Evolutionary conservation across 1,284 basidiomycete genomes (phyloP), one percentile per base, ranked within the genome.

Genomic region (Veloboletus limbatus): DNA sequence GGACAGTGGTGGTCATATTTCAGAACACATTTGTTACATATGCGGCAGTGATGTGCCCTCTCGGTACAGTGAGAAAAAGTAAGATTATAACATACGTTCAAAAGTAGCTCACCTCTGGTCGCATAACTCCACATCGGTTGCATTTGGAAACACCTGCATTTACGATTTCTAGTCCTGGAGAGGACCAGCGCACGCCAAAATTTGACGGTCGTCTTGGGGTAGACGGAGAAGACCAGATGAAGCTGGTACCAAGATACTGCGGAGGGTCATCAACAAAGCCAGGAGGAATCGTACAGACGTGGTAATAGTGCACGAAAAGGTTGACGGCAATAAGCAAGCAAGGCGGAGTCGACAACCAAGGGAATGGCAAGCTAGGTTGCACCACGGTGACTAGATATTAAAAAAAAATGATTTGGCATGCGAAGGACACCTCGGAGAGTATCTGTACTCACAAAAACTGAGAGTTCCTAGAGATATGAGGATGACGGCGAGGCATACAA

Each of bases 1-100:
- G 91, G 90, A 69, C 91, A 94, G 68, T 97, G 94, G 62, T 97
- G 94, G 61, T 97, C 94, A 69, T 89, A 98, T 65, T 97, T 93
- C 41, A 98, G 69, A 18, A 97, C 81, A 65, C 97, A 99, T 43
- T 79, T 81, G 54, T 92, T 90, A 68, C 96, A 99, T 54, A 97
- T 85, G 9, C 86, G 79, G 70, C 96, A 99, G 68, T 99, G 97
- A 65, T 99, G 96, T 3, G 95, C 78, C 65, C 97, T 85, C 85
- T 97, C 72, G 51, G 56, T 48, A 47, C 48, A 32, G 47, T 3
- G 26, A 28, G 33, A 10, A 17, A 66, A 17, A 62, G 55, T 30
- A 20, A 27, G 26, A 33, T n/a, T 32, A 28, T 9, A 35, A 6
- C 24, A 35, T 11, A 24, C 2, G 8, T 34, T 32, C 10, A 9